A percentile compares a stretch with the other conserved stretches of the same genome.
Conservation (phyloP, 2,329 filamentous ascomycete genomes). For the Cordyceps fumosorosea region DNA sequence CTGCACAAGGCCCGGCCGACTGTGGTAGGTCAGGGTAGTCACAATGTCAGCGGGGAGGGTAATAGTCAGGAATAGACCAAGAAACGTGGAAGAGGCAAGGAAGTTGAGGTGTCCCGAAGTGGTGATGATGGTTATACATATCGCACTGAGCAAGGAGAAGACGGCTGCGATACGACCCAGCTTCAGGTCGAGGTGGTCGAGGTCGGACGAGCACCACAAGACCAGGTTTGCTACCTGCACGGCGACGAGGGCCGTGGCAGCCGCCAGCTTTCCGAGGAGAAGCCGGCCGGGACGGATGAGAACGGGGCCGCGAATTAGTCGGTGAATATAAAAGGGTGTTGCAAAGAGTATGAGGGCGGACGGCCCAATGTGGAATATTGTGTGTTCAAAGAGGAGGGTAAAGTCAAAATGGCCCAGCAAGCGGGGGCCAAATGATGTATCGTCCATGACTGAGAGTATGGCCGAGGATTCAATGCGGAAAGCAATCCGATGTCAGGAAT, state of each 20-base stretch:
- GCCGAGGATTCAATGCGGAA: no score
- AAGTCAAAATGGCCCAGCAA: constrained; percentile 5
- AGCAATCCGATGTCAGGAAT: no score
- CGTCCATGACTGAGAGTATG: neutral
- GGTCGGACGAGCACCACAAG: constrained; percentile 20
- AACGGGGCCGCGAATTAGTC: neutral
- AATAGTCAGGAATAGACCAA: neutral
- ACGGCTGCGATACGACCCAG: constrained; percentile 20
- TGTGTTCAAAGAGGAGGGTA: neutral
- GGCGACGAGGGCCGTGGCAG: rapidly evolving
- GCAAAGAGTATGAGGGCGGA: constrained; percentile 9
- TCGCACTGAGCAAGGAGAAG: constrained; percentile 22
- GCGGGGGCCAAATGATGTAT: constrained; percentile 6
- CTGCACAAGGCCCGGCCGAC: neutral
- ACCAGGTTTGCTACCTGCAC: constrained; percentile 21
- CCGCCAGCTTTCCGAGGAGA: constrained; percentile 19
- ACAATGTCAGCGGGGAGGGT: neutral
- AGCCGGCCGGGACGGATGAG: constrained; percentile 4
- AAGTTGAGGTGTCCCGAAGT: constrained; percentile 15
- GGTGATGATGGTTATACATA: constrained; percentile 23
- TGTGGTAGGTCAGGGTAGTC: neutral
- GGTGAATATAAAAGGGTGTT: neutral
- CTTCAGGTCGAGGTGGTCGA: constrained; percentile 17
- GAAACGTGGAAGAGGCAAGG: neutral
- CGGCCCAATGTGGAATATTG: neutral